Evolutionary conservation across 1,139 yeast species (phyloP), one percentile per base, ranked within the genome.

Genomic region (Ogataea hybrid): DNA sequence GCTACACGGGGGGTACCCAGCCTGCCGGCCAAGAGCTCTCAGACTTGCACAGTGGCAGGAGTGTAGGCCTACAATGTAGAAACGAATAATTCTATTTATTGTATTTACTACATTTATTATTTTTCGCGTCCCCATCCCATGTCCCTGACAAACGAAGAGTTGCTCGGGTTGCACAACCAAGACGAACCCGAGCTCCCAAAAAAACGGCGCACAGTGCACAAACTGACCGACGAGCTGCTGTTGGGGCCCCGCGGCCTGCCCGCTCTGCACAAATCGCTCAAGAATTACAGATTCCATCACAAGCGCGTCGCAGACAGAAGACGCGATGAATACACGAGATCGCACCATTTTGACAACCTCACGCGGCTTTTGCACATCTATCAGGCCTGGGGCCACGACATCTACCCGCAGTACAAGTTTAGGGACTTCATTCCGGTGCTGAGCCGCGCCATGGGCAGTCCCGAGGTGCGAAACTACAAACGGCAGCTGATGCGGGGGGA

Each of bases 381-480:
- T 37, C 65, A 61, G 45, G 41, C 47, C 16, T 61, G 64, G 62
- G 63, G 62, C 7, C 65, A 61, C 42, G 49, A 51, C 11, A 42
- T 61, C 5, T 57, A 53, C 38, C 63, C 65, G 3, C 61, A 59
- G 44, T 54, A 56, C 35, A 53, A 52, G 36, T 61, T 61, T 32
- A 44, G 42, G 28, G 56, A 58, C 37, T 55, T 61, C 37, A 56
- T 57, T 4, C 50, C 52, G 1, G 48, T 51, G 12, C 35, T 57
- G 21, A 47, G 39, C 25, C 39, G 54, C 23, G 55, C 61, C 28
- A 44, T 54, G 32, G 35, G 41, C 25, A 41, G 45, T 6, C 25
- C 45, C 4, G 42, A 43, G n/a, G 45, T 51, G 7, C 53, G 44
- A 32, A 32, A 35, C 7, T 56, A 46, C 39, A 43, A 46, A 28